Base-by-base conservation (phyloP, 768 basidiomycete genomes). In the Suillus paluster region DNA sequence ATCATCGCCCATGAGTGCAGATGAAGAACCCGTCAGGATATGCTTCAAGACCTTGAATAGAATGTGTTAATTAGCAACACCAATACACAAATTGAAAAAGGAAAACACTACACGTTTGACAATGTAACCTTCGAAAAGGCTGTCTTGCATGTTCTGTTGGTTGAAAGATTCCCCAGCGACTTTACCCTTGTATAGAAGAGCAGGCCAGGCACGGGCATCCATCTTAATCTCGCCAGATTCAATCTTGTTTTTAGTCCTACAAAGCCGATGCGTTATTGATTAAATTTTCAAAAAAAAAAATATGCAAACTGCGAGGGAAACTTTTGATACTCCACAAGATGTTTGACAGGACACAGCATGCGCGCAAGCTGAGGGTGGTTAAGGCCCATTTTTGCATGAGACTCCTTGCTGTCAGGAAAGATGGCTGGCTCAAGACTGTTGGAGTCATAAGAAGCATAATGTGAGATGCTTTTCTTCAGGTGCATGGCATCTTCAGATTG, bases 291-390 rank as follows among this genome's bases (percentile, higher is more conserved):
- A 21, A 1, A 21, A n/a, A 44, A 44, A 44, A 21, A 27, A 9
- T 33, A 42, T 46, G 14, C 4, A n/a, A n/a, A 25, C 14, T 2
- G 9, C 10, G 39, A 44, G 8, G 23, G 52, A 2, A 33, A 23
- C 6, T 34, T 21, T 5, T 34, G 7, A 34, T 44, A 61, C 6
- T 21, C 62, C 5, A 2, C 3, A 19, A 56, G 45, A 4, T n/a
- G n/a, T 2, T 6, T 9, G 19, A 56, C 21, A 2, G 62, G 62
- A 15, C 62, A 63, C 3, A 63, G 33, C 23, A 46, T 33, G 9
- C 25, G 0, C 1, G 58, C 53, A 5, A 63, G 45, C 7, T 39
- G 52, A 0, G 45, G 45, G 25, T 63, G 62, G 10, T 63, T 63
- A 9, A 63, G 25, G 6, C 62, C 58, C 42, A 63, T 53, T 21